Evolutionary conservation across 2,329 filamentous ascomycete genomes (phyloP).

Genomic region (Arachnomyces sp.): DNA sequence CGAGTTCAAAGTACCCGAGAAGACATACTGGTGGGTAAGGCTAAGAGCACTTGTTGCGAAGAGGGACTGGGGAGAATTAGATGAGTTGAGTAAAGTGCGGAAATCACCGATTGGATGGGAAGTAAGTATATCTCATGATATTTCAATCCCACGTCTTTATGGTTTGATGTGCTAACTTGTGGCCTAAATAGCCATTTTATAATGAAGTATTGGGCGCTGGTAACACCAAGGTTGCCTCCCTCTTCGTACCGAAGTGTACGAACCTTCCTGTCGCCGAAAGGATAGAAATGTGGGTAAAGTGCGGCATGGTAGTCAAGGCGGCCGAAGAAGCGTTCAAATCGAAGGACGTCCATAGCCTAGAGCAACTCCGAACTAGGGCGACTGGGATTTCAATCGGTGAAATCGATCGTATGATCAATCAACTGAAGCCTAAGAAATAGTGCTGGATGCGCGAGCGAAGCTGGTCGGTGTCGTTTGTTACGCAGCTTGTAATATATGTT

Average conservation of each 20-base stretch:
- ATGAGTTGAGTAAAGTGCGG: conserved; percentile 64
- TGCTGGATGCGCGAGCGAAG: too few species aligned
- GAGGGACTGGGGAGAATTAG: conserved; percentile 84
- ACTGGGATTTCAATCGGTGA: conserved; percentile 62
- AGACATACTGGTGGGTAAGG: conserved; percentile 78
- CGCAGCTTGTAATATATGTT: too few species aligned
- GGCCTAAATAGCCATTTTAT: conserved; percentile 66
- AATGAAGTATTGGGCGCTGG: conserved; percentile 81
- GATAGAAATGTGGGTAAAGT: conserved; percentile 93
- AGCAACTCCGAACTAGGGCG: conserved; percentile 64
- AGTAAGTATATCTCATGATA: conserved; percentile 43
- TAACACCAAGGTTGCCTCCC: conserved; percentile 73
- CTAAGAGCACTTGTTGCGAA: conserved; percentile 82
- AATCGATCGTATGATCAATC: conserved; percentile 68
- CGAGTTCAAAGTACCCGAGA: conserved; percentile 90
- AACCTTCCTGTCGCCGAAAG: conserved; percentile 58
- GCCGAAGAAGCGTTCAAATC: conserved; percentile 82
- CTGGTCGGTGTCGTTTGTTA: too few species aligned
- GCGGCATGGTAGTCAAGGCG: conserved; percentile 78
- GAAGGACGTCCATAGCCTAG: conserved; percentile 69
- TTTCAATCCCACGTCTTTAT: conserved; percentile 5
- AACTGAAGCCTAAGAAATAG: conserved; percentile 40
- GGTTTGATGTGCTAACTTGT: conserved; percentile 21
- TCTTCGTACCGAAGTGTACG: conserved; percentile 83
- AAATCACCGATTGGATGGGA: conserved; percentile 97